Evolutionary conservation across 2,329 filamentous ascomycete species (phyloP).

Genomic region (Cladosporium sp.): DNA sequence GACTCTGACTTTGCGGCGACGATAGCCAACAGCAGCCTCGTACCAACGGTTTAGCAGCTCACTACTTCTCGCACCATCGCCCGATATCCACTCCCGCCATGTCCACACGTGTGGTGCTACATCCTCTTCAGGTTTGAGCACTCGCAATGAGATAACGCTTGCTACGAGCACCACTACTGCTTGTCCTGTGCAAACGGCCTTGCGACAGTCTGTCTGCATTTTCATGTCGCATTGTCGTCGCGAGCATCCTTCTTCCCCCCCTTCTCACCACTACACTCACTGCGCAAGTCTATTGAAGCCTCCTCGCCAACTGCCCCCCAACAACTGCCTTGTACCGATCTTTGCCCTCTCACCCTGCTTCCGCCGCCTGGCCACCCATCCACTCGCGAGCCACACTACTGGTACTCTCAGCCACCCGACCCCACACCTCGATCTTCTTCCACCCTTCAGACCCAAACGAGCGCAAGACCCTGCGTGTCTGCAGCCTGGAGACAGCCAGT

Average conservation of each 20-base stretch:
- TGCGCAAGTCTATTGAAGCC: background rate
- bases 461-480: background rate
- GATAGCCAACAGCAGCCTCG: slow-evolving; percentile 4
- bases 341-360: background rate
- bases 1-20: slow-evolving; percentile 1
- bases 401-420: slow-evolving; percentile 7
- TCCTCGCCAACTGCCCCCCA: background rate
- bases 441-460: background rate
- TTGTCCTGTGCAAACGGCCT: background rate
- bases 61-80: slow-evolving; percentile 13
- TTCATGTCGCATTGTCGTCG: background rate
- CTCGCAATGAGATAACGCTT: background rate
- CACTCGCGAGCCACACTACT: background rate
- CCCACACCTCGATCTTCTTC: too few species aligned
- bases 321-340: background rate
- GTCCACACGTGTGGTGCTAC: background rate
- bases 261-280: background rate
- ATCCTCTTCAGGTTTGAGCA: slow-evolving; percentile 16
- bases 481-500: slow-evolving; percentile 1
- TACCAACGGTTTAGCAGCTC: slow-evolving; percentile 17
- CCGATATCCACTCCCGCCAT: background rate
- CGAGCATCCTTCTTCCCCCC: background rate
- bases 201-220: background rate
- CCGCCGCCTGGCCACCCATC: background rate
- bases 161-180: background rate